These are phyloP conservation scores for Gamarada debralockiae DNA, from an alignment of 495 filamentous ascomycete species.

Conservation along the genomic window DNA sequence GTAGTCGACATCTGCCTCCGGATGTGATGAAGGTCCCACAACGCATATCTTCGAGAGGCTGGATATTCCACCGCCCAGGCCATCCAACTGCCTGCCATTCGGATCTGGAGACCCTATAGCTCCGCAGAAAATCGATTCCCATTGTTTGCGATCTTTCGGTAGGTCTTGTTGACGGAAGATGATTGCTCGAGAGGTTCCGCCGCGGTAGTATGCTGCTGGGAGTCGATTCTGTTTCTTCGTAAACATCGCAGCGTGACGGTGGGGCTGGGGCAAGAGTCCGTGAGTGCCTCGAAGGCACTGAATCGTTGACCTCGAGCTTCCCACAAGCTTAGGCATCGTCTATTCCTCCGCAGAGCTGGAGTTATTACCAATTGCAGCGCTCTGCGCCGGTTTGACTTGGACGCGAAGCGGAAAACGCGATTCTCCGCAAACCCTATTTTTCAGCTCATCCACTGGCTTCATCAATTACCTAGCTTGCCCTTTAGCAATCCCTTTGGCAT, in stretches of 20 bases:
- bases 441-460: too few species aligned
- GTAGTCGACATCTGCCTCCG: constrained; percentile 63
- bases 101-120: constrained; percentile 67
- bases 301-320: neutral
- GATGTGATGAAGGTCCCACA: constrained; percentile 41
- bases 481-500: too few species aligned
- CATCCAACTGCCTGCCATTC: constrained; percentile 66
- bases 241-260: neutral
- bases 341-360: too few species aligned
- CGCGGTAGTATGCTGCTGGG: constrained; percentile 66
- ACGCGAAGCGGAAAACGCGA: too few species aligned
- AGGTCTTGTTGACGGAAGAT: constrained; percentile 53
- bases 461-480: too few species aligned
- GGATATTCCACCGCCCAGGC: constrained; percentile 67
- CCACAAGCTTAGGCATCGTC: too few species aligned
- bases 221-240: constrained; percentile 33
- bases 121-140: constrained; percentile 55
- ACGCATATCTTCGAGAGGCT: constrained; percentile 70
- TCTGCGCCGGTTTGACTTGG: too few species aligned
- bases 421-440: too few species aligned
- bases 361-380: too few species aligned
- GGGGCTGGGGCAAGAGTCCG: neutral
- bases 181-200: constrained; percentile 67
- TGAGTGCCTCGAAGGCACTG: neutral
- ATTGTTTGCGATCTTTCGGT: constrained; percentile 41